These are phyloP conservation scores for Sporothrix protearum DNA, from an alignment of 2,329 filamentous ascomycete genomes.

Conservation along the genomic window DNA sequence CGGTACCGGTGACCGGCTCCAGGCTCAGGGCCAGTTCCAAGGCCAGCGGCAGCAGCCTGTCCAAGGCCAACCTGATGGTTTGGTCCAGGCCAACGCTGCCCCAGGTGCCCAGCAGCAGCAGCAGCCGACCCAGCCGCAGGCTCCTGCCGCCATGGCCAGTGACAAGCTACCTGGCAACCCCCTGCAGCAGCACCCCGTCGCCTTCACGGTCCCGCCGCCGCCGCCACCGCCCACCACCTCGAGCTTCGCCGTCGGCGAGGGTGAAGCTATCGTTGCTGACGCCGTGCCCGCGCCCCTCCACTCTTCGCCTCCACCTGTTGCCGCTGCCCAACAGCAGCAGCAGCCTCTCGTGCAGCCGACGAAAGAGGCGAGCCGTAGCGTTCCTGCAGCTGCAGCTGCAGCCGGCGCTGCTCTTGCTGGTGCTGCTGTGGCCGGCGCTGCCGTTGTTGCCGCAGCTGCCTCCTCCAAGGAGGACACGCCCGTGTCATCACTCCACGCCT, in stretches of 20 bases:
- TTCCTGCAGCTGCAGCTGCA: neutral
- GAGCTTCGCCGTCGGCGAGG: neutral
- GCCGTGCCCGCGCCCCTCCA: neutral
- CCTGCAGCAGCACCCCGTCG: constrained; percentile 24
- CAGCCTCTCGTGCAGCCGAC: neutral
- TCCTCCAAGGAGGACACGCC: constrained; percentile 8
- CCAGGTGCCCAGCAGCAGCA: neutral
- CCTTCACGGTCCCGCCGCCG: neutral
- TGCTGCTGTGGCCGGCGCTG: neutral
- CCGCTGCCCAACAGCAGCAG: neutral
- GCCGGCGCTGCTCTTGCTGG: neutral
- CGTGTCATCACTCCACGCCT: constrained; percentile 22
- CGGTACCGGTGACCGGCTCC: too few species aligned
- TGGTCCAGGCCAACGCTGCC: neutral
- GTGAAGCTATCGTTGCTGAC: neutral
- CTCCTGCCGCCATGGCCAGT: too few species aligned
- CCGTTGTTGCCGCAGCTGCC: neutral
- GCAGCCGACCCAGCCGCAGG: neutral
- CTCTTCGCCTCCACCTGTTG: neutral
- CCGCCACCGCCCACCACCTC: constrained; percentile 8
- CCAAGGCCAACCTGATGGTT: neutral
- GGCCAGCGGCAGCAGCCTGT: constrained; percentile 6
- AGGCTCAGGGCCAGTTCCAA: neutral
- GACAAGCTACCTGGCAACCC: constrained; percentile 13
- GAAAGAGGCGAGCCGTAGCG: neutral